Conservation (phyloP, 768 basidiomycete species). For the Lepiota brunneoincarnata region DNA sequence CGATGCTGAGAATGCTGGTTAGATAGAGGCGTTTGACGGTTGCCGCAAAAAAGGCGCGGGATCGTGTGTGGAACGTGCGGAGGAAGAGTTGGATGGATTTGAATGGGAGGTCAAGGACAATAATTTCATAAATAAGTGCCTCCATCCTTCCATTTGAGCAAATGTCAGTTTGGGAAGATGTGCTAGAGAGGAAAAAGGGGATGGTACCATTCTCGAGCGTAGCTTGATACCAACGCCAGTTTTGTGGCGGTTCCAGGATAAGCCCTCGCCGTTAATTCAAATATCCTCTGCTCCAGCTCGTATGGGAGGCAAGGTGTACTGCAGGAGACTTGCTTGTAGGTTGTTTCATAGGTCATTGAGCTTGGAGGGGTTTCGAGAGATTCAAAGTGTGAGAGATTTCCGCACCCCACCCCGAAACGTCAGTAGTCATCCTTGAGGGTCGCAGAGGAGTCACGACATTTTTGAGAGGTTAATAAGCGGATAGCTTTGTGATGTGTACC, state of each 20-base stretch:
- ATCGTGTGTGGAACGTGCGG: constrained; percentile 25
- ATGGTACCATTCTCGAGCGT: constrained; percentile 25
- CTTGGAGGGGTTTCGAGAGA: too few species aligned
- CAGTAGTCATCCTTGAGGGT: neutral
- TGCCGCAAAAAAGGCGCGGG: constrained; percentile 25
- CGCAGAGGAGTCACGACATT: neutral
- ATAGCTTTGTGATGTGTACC: neutral
- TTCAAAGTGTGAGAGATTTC: too few species aligned
- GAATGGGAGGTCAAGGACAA: constrained; percentile 23
- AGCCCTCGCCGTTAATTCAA: constrained; percentile 26
- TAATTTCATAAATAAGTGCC: constrained; percentile 28
- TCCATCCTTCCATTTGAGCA: constrained; percentile 24
- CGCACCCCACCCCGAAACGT: too few species aligned
- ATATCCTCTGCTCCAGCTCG: constrained; percentile 31
- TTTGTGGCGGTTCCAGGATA: constrained; percentile 23
- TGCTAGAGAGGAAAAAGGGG: neutral
- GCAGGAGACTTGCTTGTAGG: too few species aligned
- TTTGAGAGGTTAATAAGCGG: neutral
- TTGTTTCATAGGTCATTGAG: too few species aligned
- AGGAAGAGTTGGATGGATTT: constrained; percentile 21
- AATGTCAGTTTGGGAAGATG: neutral
- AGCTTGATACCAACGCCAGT: constrained; percentile 23
- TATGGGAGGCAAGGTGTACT: constrained; percentile 22
- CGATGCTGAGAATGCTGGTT: constrained; percentile 18
- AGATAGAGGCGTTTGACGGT: constrained; percentile 26